Conservation (phyloP, 139 green algal genomes). For the Pleodorina starrii region DNA sequence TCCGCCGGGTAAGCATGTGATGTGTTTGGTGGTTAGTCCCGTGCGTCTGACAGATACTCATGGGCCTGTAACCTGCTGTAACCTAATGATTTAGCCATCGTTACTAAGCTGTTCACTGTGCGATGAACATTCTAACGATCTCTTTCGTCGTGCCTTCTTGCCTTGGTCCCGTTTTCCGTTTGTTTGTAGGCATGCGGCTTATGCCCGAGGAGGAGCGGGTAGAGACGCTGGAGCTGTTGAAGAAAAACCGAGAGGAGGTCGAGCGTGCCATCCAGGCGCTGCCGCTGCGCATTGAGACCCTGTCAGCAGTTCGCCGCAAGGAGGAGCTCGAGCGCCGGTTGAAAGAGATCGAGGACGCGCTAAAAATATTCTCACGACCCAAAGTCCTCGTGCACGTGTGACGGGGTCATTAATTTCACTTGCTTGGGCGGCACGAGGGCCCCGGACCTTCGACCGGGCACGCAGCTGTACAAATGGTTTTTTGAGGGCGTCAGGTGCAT, state of each 20-base stretch:
- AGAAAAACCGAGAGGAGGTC: constrained; percentile 60
- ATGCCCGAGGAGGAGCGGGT: constrained; percentile 74
- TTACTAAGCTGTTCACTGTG: too few species aligned
- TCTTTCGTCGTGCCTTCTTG: neutral
- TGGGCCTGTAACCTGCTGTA: too few species aligned
- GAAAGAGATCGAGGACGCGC: constrained; percentile 73
- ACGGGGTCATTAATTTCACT: too few species aligned
- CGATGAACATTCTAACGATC: too few species aligned
- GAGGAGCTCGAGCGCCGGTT: constrained; percentile 71
- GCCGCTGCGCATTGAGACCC: constrained; percentile 78
- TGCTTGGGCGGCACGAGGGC: too few species aligned
- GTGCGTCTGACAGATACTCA: too few species aligned
- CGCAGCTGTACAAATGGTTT: too few species aligned
- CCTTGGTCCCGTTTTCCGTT: neutral
- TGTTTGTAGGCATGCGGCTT: constrained; percentile 71
- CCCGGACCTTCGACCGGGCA: too few species aligned
- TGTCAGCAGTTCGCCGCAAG: constrained; percentile 61
- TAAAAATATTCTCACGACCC: constrained; percentile 68
- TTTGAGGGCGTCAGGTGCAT: too few species aligned
- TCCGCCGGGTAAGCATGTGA: constrained; percentile 69
- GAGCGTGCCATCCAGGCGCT: constrained; percentile 52
- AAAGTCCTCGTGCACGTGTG: constrained; percentile 72
- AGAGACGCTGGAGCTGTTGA: constrained; percentile 71
- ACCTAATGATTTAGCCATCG: too few species aligned
- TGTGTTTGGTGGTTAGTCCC: too few species aligned